Evolutionary conservation across 805 yeast genomes (phyloP), one percentile per base, ranked within the genome.

Genomic region (Metschnikowia cerradonensis): DNA sequence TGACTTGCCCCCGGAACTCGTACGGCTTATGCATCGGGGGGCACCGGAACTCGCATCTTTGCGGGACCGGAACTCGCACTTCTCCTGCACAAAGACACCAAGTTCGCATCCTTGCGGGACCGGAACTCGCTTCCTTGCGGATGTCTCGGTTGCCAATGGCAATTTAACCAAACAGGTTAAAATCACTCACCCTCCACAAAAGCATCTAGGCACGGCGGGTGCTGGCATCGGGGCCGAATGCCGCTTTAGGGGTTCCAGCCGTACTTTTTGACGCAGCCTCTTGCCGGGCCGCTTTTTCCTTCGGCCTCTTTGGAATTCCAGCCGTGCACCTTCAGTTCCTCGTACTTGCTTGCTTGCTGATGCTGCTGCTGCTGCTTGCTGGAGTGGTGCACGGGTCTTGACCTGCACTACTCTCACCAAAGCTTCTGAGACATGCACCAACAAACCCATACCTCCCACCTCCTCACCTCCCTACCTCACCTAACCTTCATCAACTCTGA

Each of bases 321-420:
- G 30, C 30, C 30, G 30, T 26, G 30, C 30, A 26, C 30, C 30
- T 26, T 8, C 2, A 26, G 30, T 26, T 26, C 30, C 30, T 26
- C 30, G n/a, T 10, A 8, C 10, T 23, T 26, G 33, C 30, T 15
- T 41, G 50, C 14, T 17, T 13, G 33, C 35, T 4, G 19, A 26
- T 26, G 30, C 30, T 26, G 30, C 26, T 23, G 26, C 26, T 23
- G 26, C 30, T 26, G 30, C 30, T 26, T 26, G 30, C 30, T 26
- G 30, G 3, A 4, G 8, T 34, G 53, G 53, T 50, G 53, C 35
- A 50, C 51, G 50, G 53, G 45, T 49, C 43, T 23, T 20, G n/a
- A 7, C 39, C 22, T 39, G 8, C 26, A 15, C 41, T 39, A 6
- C n/a, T 5, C 19, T 14, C 22, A 1, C 41, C 23, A 15, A 20